Percentiles rank a stretch among this genome's conserved stretches.
These are phyloP conservation scores for Collybiopsis confluens DNA, from an alignment of 768 basidiomycete species.

Conservation along the genomic window DNA sequence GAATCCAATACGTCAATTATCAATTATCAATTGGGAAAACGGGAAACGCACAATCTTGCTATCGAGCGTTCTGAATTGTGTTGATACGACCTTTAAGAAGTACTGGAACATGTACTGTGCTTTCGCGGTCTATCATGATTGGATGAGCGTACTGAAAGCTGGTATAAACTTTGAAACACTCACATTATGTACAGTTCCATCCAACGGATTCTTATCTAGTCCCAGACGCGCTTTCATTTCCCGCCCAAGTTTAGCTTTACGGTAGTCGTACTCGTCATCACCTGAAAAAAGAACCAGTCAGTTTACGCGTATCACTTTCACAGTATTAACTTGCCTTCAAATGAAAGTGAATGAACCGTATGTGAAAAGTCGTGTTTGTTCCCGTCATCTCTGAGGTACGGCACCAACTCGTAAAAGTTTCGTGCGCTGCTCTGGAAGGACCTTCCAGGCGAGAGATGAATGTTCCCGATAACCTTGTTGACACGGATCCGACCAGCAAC, in stretches of 20 bases:
- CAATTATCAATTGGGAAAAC: not conserved
- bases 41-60: constrained; percentile 54
- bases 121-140: constrained; percentile 54
- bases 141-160: not conserved
- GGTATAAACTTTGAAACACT: constrained; percentile 14
- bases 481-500: constrained; percentile 87
- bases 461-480: constrained; percentile 96
- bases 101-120: constrained; percentile 96
- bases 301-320: no score
- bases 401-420: constrained; percentile 85
- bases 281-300: no score
- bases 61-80: constrained; percentile 83
- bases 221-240: constrained; percentile 71
- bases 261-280: constrained; percentile 75
- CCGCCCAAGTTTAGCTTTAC: constrained; percentile 56
- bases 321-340: constrained; percentile 59
- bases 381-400: constrained; percentile 85
- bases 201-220: constrained; percentile 72
- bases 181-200: constrained; percentile 57
- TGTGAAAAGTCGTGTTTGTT: constrained; percentile 95
- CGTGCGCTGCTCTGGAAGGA: constrained; percentile 87
- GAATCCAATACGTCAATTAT: no score
- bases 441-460: constrained; percentile 90
- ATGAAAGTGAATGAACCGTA: constrained; percentile 73
- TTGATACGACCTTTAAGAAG: constrained; percentile 98